A percentile compares a stretch with the other conserved stretches of the same genome.
These are phyloP conservation scores for Capsella bursapastoris DNA, from an alignment of 345 rosid genomes.

Conservation along the genomic window DNA sequence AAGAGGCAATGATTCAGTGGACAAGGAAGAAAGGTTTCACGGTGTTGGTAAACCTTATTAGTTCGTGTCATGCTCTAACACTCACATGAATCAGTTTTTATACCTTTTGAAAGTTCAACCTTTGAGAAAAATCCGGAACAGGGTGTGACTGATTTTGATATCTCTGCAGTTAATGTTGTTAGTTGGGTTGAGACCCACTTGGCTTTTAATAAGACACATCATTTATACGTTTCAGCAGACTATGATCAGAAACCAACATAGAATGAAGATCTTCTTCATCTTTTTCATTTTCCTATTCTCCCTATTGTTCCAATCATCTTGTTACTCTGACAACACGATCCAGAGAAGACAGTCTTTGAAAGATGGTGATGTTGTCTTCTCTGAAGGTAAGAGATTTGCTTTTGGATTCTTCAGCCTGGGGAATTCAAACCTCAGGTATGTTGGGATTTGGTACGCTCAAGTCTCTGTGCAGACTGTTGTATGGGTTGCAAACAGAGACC, in stretches of 20 bases:
- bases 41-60: conserved; percentile 19
- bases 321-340: conserved; percentile 42
- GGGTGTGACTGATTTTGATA: conserved; percentile 8
- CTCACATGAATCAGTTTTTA: conserved; percentile 41
- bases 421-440: conserved; percentile 56
- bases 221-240: conserved; percentile 34
- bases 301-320: conserved; percentile 32
- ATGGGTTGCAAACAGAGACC: conserved; percentile 83
- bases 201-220: conserved; percentile 18
- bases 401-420: conserved; percentile 74
- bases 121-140: conserved; percentile 27
- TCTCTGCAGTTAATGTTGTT: conserved; percentile 31
- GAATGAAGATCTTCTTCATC: conserved; percentile 37
- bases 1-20: conserved; percentile 31
- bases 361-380: conserved; percentile 57
- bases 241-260: conserved; percentile 28
- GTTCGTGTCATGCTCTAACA: conserved; percentile 39
- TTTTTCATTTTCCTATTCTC: conserved; percentile 30
- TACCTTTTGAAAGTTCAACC: conserved; percentile 21
- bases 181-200: conserved; percentile 36
- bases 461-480: conserved; percentile 55
- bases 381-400: conserved; percentile 47
- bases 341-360: conserved; percentile 40
- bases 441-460: conserved; percentile 79
- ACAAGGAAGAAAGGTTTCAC: conserved; percentile 34